These are phyloP conservation scores for Candida tetrigidarum DNA, from an alignment of 1,139 yeast species.

Conservation along the genomic window DNA sequence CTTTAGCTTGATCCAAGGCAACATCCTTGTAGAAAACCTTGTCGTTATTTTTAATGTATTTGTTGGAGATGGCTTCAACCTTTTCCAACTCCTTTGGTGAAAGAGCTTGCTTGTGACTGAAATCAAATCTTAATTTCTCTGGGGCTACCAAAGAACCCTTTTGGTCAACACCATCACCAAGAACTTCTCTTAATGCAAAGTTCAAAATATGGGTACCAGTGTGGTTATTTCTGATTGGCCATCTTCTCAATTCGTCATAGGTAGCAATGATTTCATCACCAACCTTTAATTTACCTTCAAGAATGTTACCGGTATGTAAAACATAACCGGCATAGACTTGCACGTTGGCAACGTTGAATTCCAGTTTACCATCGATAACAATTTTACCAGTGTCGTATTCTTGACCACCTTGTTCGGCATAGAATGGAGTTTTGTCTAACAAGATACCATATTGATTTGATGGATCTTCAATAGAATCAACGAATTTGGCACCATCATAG, in stretches of 20 bases:
- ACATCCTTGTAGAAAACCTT: slow-evolving; percentile 86
- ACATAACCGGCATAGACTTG: slow-evolving; percentile 95
- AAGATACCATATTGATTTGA: slow-evolving; percentile 74
- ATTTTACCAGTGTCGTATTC: slow-evolving; percentile 94
- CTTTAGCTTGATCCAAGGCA: slow-evolving; percentile 67
- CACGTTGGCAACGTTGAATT: slow-evolving; percentile 88
- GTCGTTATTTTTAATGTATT: slow-evolving; percentile 70
- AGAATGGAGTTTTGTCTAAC: slow-evolving; percentile 89
- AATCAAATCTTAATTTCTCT: slow-evolving; percentile 94
- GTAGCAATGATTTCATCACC: slow-evolving; percentile 81
- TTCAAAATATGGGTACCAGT: slow-evolving; percentile 97
- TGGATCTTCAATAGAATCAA: slow-evolving; percentile 16
- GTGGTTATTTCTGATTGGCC: slow-evolving; percentile 97
- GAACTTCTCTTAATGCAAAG: slow-evolving; percentile 80
- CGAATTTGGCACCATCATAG: slow-evolving; percentile 53
- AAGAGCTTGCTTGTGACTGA: slow-evolving; percentile 87
- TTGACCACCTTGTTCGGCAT: slow-evolving; percentile 99
- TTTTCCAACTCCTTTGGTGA: slow-evolving; percentile 68
- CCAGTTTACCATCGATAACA: slow-evolving; percentile 85
- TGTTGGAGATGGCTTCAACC: slow-evolving; percentile 77
- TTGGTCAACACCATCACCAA: slow-evolving; percentile 91
- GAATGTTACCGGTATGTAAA: slow-evolving; percentile 86
- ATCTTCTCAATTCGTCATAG: slow-evolving; percentile 91
- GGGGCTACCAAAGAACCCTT: slow-evolving; percentile 97
- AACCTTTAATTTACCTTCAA: slow-evolving; percentile 73